These are phyloP conservation scores for Aspergillus jensenii DNA, from an alignment of 2,329 filamentous ascomycete species.

Conservation along the genomic window DNA sequence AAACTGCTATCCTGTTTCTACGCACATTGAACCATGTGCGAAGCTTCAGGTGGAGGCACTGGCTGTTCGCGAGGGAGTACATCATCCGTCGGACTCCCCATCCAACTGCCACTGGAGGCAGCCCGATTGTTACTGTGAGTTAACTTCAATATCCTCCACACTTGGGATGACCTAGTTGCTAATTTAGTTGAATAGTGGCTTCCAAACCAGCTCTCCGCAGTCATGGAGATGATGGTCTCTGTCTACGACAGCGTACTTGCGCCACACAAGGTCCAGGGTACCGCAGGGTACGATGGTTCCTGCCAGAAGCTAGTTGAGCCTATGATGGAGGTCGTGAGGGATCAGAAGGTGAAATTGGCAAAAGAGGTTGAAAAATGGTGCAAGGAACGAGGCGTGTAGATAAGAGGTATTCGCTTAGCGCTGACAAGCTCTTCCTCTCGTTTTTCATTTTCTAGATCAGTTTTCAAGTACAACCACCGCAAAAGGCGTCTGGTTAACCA, in stretches of 20 bases:
- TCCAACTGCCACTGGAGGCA: slow-evolving; percentile 50
- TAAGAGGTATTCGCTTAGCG: neutral
- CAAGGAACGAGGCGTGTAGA: slow-evolving; percentile 43
- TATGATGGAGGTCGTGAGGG: slow-evolving; percentile 37
- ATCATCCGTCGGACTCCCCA: slow-evolving; percentile 48
- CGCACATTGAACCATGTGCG: slow-evolving; percentile 48
- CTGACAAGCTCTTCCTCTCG: neutral
- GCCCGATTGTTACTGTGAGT: slow-evolving; percentile 49
- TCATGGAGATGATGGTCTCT: slow-evolving; percentile 51
- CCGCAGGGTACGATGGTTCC: slow-evolving; percentile 21
- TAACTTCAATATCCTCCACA: neutral
- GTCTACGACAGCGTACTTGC: slow-evolving; percentile 43
- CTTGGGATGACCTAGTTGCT: neutral
- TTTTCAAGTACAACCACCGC: neutral
- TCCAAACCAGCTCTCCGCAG: slow-evolving; percentile 48
- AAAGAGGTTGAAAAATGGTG: slow-evolving; percentile 48
- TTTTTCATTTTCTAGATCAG: neutral
- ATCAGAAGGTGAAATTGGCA: slow-evolving; percentile 34
- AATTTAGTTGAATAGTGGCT: slow-evolving; percentile 39
- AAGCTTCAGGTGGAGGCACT: slow-evolving; percentile 52
- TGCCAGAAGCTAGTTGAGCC: slow-evolving; percentile 39
- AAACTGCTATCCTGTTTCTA: slow-evolving; percentile 46
- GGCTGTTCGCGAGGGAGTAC: slow-evolving; percentile 50
- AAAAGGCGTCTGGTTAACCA: neutral
- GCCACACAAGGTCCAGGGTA: slow-evolving; percentile 30